These are phyloP conservation scores for Lactarius sp. DNA, from an alignment of 768 basidiomycete genomes.

Conservation along the genomic window DNA sequence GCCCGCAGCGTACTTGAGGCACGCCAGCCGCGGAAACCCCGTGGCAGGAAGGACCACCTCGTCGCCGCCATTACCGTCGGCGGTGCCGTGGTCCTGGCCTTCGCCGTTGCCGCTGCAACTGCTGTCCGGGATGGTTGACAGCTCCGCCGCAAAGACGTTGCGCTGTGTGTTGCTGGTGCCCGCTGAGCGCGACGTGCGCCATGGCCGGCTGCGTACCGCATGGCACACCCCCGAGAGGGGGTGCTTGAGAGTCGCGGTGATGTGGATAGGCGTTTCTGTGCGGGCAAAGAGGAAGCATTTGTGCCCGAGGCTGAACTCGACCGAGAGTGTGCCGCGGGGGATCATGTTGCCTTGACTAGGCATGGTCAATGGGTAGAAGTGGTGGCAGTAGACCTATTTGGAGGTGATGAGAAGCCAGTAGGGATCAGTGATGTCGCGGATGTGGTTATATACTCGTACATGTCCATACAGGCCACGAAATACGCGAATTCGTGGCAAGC, in stretches of 20 bases:
- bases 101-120: neutral
- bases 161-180: neutral
- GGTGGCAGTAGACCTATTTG: neutral
- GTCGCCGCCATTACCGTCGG: too few species aligned
- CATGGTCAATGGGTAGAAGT: neutral
- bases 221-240: neutral
- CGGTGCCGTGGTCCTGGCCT: neutral
- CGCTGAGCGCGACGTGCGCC: neutral
- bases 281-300: neutral
- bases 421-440: neutral
- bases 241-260: conserved; percentile 1
- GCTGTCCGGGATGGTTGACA: neutral
- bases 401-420: neutral
- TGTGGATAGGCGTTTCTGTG: neutral
- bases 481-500: neutral
- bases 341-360: neutral
- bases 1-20: conserved; percentile 16
- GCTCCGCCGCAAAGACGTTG: conserved; percentile 14
- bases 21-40: neutral
- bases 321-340: conserved; percentile 1
- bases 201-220: neutral
- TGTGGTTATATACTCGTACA: neutral
- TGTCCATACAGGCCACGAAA: neutral
- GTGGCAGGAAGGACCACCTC: neutral
- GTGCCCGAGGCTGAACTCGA: neutral